These are phyloP conservation scores for Hibiscus mutabilis DNA, from an alignment of 345 rosid genomes.

Conservation along the genomic window DNA sequence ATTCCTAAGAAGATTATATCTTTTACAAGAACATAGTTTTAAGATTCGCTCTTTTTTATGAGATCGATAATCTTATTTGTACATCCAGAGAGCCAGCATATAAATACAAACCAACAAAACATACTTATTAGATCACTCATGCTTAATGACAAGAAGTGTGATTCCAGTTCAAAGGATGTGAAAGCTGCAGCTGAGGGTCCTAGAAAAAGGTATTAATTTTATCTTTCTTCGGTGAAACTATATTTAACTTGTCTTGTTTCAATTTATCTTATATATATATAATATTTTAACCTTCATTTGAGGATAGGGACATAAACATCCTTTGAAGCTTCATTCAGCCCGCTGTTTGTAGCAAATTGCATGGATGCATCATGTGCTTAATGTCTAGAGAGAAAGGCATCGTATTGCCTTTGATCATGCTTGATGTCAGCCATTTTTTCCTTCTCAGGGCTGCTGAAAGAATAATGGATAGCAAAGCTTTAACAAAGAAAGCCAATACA, in stretches of 20 bases:
- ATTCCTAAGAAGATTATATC: neutral
- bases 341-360: neutral
- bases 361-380: neutral
- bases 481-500: conserved; percentile 56
- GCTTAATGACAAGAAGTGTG: conserved; percentile 52
- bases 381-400: neutral
- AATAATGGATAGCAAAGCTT: conserved; percentile 42
- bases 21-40: neutral
- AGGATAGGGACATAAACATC: neutral
- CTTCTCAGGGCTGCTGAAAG: conserved; percentile 56
- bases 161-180: conserved; percentile 48
- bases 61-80: neutral
- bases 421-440: conserved; percentile 9
- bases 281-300: neutral
- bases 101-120: neutral
- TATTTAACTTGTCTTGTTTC: neutral
- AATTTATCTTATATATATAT: neutral
- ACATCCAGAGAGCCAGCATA: neutral
- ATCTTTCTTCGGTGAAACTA: conserved; percentile 2
- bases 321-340: neutral
- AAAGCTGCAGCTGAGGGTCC: conserved; percentile 55
- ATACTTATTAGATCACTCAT: conserved; percentile 19
- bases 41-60: neutral
- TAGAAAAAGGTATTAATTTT: conserved; percentile 55
- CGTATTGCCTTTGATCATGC: neutral